A percentile compares a stretch with the other conserved stretches of the same genome.
Conservation (phyloP, 805 yeast genomes). For the Candida rishiriensis region DNA sequence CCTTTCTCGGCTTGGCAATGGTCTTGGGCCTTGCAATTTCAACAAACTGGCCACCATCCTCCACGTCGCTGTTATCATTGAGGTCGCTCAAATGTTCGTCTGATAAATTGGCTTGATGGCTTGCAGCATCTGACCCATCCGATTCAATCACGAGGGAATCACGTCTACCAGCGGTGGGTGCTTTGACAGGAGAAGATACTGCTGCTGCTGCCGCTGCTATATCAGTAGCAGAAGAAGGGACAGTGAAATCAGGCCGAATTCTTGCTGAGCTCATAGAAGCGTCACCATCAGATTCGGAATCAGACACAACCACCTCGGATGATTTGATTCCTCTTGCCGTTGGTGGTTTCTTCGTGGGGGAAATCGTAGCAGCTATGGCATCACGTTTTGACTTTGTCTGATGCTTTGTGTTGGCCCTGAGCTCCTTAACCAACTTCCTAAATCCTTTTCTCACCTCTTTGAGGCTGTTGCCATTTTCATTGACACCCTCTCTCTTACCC, state of each 20-base stretch:
- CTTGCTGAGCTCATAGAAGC: too few relatives aligned
- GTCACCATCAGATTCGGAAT: conserved; percentile 5
- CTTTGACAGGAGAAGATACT: too few relatives aligned
- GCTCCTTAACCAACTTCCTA: conserved; percentile 24
- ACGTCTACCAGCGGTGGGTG: too few relatives aligned
- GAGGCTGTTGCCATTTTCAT: not conserved
- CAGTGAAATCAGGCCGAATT: too few relatives aligned
- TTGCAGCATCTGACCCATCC: too few relatives aligned
- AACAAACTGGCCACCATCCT: conserved; percentile 7
- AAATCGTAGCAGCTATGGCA: too few relatives aligned
- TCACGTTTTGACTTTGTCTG: too few relatives aligned
- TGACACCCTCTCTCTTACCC: conserved; percentile 9
- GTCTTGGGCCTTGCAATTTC: conserved; percentile 9
- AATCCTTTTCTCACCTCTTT: conserved; percentile 26
- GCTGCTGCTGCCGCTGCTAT: too few relatives aligned
- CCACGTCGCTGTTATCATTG: not conserved
- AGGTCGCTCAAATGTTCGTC: not conserved
- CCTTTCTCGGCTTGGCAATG: not conserved
- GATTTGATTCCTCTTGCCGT: not conserved
- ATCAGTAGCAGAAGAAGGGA: too few relatives aligned
- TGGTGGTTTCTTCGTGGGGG: not conserved
- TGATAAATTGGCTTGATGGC: too few relatives aligned
- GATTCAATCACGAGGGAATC: too few relatives aligned
- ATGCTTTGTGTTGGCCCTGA: conserved; percentile 13
- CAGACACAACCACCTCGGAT: not conserved